Base-by-base conservation (phyloP, 1,139 yeast species). In the Nadsonia starkeyi-henricii region DNA sequence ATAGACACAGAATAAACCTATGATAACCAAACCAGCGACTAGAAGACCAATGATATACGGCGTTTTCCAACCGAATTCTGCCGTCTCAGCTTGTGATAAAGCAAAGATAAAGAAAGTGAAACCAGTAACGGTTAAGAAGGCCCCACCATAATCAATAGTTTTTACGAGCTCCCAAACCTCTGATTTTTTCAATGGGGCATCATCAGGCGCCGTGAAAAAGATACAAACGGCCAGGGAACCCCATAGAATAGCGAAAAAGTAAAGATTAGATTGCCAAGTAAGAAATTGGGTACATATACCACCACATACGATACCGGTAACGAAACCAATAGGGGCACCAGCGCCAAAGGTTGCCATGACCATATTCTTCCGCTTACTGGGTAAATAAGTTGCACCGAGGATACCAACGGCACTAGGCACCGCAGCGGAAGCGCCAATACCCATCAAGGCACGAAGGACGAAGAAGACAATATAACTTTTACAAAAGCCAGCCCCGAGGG, bases 241-340 rank as follows among this genome's bases (percentile, higher is more conserved):
- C 51, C 62, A 71, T 2, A 70, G 33, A 9, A 71, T 71, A 1
- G 72, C 62, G 8, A 67, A 52, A 49, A 71, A 71, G 50, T 53
- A 71, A 39, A 71, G 66, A 23, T 62, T 62, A 0, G 73, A 59
- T 48, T 70, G 57, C 74, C 75, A 72, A 45, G 58, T 58, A 18
- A 70, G 53, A n/a, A 65, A 56, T 47, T 65, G 58, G 15, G 61
- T 53, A 53, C 72, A 67, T 20, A 72, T 64, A 45, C 74, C 76
- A 12, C 73, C 73, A 21, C 64, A 53, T 23, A 72, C 55, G 33
- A 63, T 60, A 0, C 75, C 75, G 17, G 58, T 48, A 1, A 70
- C 68, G 47, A 66, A 68, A 18, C 76, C 76, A 5, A 69, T 55
- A 1, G 76, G 76, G 1, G 75, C 73, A 1, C 75, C 75, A 1